These are phyloP conservation scores for Powellomyces hirtus DNA, from an alignment of 192 early-diverging fungal genomes.

Conservation along the genomic window DNA sequence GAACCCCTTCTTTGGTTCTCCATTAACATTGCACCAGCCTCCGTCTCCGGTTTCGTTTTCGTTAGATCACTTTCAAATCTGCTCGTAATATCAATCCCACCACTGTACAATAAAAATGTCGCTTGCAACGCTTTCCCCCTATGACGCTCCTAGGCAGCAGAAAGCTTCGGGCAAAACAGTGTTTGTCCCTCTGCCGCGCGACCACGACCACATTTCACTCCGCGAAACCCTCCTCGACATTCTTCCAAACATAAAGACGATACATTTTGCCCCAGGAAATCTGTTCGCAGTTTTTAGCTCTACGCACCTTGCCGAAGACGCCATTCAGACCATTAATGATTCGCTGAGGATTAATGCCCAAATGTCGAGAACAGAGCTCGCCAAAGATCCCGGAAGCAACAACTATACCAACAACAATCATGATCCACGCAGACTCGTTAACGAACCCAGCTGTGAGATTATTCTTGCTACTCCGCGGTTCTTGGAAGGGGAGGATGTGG, in stretches of 20 bases:
- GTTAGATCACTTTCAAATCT: no score
- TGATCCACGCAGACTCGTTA: background rate
- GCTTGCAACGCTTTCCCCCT: background rate
- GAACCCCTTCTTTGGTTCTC: background rate
- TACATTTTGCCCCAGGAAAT: slow-evolving; percentile 9
- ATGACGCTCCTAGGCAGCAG: background rate
- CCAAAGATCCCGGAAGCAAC: background rate
- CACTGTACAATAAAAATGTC: background rate
- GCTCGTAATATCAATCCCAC: no score
- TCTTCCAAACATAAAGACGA: background rate
- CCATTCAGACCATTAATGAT: background rate
- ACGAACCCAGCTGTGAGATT: slow-evolving; percentile 9
- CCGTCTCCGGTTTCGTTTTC: background rate
- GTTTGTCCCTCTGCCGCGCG: slow-evolving; percentile 9
- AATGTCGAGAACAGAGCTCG: slow-evolving; percentile 9
- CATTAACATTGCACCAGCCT: background rate
- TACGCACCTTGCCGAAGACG: background rate
- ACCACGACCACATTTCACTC: slow-evolving; percentile 19
- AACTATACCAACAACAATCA: background rate
- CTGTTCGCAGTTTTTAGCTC: slow-evolving; percentile 11
- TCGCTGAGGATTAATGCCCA: slow-evolving; percentile 3
- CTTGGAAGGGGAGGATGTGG: slow-evolving; percentile 7
- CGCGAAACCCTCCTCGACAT: slow-evolving; percentile 17
- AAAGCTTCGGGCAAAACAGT: background rate
- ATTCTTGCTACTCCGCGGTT: slow-evolving; percentile 6